Evolutionary conservation across 495 filamentous ascomycete species (phyloP), one percentile per base, ranked within the genome.

Genomic region (Parmelia sp.): DNA sequence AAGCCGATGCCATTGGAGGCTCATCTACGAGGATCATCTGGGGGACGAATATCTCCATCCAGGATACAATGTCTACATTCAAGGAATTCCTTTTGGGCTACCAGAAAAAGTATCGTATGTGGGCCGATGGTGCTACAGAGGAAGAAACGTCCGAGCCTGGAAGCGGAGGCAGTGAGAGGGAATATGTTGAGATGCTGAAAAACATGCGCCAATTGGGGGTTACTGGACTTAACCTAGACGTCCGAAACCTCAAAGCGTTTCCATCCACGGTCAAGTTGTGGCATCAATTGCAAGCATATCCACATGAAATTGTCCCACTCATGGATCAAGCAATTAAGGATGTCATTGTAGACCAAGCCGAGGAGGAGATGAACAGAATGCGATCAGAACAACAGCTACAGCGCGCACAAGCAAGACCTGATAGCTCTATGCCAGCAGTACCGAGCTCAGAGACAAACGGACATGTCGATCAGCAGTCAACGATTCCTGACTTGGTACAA

Each of bases 241-340:
- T 88, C 57, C 85, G 83, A 63, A 96, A 97, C 70, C 83, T 99
- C 66, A 96, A 93, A 73, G 82, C 91, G 31, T 99, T 96, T 76
- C 95, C 95, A 4, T 84, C 90, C 12, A 97, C 94, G 0, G 76
- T 87, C 65, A 96, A 97, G 74, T 79, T 99, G 60, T 99, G 92
- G 90, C 90, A 96, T 73, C 95, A 97, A 72, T 80, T 91, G 57
- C 90, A 92, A 67, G 86, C 87, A 29, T 97, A 97, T 70, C 94
- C 94, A 0, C 90, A 90, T 68, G 94, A 99, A 79, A 92, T 97
- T 61, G 88, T 99, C 63, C 92, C 92, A 2, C 79, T 99, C 56
- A 96, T 99, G 90, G 95, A 99, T 79, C 90, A 93, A 71, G 83
- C 83, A 27, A 84, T 97, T 58, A 95, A 96, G 72, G 92, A 99